Percentiles rank a stretch among this genome's conserved stretches.
Conservation (phyloP, 768 basidiomycete genomes). For the Mycena alexandri region DNA sequence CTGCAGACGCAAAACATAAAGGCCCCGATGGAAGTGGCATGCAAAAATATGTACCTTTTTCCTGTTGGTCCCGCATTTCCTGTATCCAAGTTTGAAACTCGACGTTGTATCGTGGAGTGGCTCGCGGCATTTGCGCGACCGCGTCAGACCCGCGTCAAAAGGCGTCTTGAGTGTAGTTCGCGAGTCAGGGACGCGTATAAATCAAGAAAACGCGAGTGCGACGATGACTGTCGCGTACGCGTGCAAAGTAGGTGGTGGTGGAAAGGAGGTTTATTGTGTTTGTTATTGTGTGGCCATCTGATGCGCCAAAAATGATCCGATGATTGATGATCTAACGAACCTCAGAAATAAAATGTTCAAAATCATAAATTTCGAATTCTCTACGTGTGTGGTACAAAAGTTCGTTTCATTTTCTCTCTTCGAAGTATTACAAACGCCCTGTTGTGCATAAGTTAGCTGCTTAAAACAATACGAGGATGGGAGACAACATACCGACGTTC, state of each 20-base stretch:
- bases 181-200: too few relatives aligned
- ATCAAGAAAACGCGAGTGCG: too few relatives aligned
- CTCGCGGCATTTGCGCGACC: conserved; percentile 25
- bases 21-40: not conserved
- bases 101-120: conserved; percentile 15
- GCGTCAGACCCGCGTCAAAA: not conserved
- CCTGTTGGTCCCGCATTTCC: conserved; percentile 13
- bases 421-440: conserved; percentile 29
- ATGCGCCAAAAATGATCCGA: too few relatives aligned
- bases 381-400: conserved; percentile 20
- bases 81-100: conserved; percentile 13
- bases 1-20: not conserved
- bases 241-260: too few relatives aligned
- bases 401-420: conserved; percentile 8
- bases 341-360: not conserved
- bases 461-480: not conserved
- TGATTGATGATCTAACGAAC: too few relatives aligned
- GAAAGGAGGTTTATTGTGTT: too few relatives aligned
- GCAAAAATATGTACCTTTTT: not conserved
- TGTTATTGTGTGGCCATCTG: too few relatives aligned
- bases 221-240: too few relatives aligned
- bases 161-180: too few relatives aligned
- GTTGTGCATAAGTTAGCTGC: not conserved
- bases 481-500: conserved; percentile 59
- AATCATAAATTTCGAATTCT: conserved; percentile 17